phyloP scores from a whole-genome alignment of 345 rosid genomes.

The Litchi chinensis region DNA sequence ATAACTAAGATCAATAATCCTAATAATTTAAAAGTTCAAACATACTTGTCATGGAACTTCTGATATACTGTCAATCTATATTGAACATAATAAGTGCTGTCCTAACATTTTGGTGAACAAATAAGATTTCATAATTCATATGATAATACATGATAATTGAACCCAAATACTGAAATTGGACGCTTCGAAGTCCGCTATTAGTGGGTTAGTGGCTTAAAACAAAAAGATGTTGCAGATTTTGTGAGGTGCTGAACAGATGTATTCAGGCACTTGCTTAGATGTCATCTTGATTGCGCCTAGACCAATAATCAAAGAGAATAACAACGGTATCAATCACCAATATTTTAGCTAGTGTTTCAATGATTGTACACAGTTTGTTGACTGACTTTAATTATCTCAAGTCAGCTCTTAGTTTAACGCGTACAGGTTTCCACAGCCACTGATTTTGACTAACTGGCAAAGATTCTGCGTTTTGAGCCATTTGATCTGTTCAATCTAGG shows the following conservation, averaged over 20 bases:
- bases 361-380: background rate
- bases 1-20: too few relatives aligned
- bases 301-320: background rate
- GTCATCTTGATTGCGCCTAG: background rate
- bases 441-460: background rate
- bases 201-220: too few relatives aligned
- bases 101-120: too few relatives aligned
- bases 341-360: background rate
- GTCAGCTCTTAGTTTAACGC: background rate
- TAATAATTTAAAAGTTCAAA: too few relatives aligned
- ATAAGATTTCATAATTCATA: too few relatives aligned
- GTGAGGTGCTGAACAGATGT: background rate
- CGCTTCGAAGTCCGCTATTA: too few relatives aligned
- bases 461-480: background rate
- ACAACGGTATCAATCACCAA: background rate
- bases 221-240: background rate
- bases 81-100: too few relatives aligned
- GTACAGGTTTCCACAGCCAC: background rate
- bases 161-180: too few relatives aligned
- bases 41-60: too few relatives aligned
- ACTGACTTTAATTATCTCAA: background rate
- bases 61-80: too few relatives aligned
- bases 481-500: too few relatives aligned
- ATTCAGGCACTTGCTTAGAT: background rate
- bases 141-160: too few relatives aligned